These are phyloP conservation scores for Mercurialis annua DNA, from an alignment of 345 rosid species.

Conservation along the genomic window DNA sequence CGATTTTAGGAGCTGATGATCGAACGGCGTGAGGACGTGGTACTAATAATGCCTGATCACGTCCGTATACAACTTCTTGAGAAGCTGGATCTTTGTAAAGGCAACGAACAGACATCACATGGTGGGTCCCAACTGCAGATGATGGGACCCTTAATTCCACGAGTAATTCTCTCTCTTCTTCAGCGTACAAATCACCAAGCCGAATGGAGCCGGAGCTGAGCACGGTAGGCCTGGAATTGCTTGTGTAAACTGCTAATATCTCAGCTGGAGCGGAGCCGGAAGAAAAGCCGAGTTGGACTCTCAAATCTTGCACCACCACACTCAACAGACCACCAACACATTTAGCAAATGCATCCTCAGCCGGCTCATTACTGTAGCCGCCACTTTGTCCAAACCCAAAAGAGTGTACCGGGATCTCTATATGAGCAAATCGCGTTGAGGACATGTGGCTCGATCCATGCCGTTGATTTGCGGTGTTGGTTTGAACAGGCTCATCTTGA, in stretches of 20 bases:
- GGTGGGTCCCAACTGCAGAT: slow-evolving; percentile 24
- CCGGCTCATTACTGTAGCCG: slow-evolving; percentile 29
- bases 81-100: slow-evolving; percentile 31
- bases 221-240: slow-evolving; percentile 17
- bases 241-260: slow-evolving; percentile 22
- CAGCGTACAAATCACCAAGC: slow-evolving; percentile 31
- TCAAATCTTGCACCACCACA: slow-evolving; percentile 29
- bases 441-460: slow-evolving; percentile 8
- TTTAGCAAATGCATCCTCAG: slow-evolving; percentile 65
- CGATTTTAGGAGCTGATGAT: slow-evolving; percentile 20
- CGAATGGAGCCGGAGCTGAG: slow-evolving; percentile 23
- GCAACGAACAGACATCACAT: slow-evolving; percentile 31
- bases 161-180: slow-evolving; percentile 28
- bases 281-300: slow-evolving; percentile 30
- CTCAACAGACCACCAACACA: slow-evolving; percentile 34
- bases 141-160: slow-evolving; percentile 29
- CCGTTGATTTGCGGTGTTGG: slow-evolving; percentile 23
- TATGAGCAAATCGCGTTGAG: slow-evolving; percentile 26
- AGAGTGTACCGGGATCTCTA: slow-evolving; percentile 33
- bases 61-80: slow-evolving; percentile 32
- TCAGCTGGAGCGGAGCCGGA: slow-evolving; percentile 30
- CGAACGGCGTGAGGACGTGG: slow-evolving; percentile 27
- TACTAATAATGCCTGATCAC: slow-evolving; percentile 25
- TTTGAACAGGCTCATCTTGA: slow-evolving; percentile 41
- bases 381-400: slow-evolving; percentile 29